phyloP scores from a whole-genome alignment of 2,329 filamentous ascomycete genomes.

The Fusarium dimerum region DNA sequence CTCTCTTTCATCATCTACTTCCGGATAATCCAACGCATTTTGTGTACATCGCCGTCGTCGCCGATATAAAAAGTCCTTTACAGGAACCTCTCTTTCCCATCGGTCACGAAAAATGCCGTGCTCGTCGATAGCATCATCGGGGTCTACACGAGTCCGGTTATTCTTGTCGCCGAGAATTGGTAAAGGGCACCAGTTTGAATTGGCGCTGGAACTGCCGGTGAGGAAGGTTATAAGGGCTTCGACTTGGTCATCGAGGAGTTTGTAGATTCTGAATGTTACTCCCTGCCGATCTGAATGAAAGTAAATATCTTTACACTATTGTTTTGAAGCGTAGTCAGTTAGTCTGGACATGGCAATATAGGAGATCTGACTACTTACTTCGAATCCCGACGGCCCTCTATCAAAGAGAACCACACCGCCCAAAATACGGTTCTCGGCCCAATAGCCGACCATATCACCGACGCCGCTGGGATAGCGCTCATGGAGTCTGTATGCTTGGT shows the following conservation, averaged over 20 bases:
- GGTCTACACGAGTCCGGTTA: conserved; percentile 5
- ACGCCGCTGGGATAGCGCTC: conserved; percentile 7
- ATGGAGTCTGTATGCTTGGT: background rate
- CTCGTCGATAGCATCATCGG: conserved; percentile 4
- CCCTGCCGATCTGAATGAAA: conserved; percentile 5
- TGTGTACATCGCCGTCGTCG: conserved; percentile 4
- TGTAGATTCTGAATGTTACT: conserved; percentile 8
- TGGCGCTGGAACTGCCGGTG: conserved; percentile 2
- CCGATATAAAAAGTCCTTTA: conserved; percentile 3
- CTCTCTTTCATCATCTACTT: conserved; percentile 6
- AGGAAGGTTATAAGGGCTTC: conserved; percentile 4
- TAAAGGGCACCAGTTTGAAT: conserved; percentile 1
- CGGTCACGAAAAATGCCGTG: conserved; percentile 6
- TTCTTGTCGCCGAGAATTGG: conserved; percentile 6
- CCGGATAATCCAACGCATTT: conserved; percentile 4
- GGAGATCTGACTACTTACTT: background rate
- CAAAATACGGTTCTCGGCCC: conserved; percentile 10
- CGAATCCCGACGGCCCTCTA: conserved; percentile 5
- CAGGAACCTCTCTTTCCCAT: conserved; percentile 8
- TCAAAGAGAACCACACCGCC: conserved; percentile 11
- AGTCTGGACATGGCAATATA: background rate
- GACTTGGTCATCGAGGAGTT: conserved; percentile 6
- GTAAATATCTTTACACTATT: conserved; percentile 10
- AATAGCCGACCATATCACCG: conserved; percentile 11
- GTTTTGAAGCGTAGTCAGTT: background rate